Conservation (phyloP, 2,329 filamentous ascomycete species). For the Berkeleyomyces basicola region DNA sequence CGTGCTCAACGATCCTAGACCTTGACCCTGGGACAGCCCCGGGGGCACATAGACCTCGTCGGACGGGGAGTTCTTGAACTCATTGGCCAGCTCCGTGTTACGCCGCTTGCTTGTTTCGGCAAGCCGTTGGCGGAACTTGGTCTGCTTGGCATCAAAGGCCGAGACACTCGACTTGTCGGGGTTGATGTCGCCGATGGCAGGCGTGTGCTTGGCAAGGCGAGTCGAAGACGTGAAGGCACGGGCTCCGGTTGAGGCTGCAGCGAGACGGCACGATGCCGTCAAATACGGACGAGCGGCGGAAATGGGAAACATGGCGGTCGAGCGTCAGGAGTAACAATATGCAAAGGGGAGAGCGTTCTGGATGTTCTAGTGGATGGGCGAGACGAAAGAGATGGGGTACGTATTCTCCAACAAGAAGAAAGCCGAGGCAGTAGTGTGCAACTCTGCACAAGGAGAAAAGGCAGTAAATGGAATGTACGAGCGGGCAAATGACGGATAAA, state of each 20-base stretch:
- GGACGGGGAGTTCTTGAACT: constrained; percentile 4
- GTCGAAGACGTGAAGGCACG: constrained; percentile 16
- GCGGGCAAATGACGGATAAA: constrained; percentile 5
- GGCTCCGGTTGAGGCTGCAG: constrained; percentile 17
- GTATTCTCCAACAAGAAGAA: neutral
- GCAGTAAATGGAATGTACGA: neutral
- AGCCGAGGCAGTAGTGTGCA: neutral
- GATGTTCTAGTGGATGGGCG: too few relatives aligned
- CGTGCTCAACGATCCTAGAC: constrained; percentile 44
- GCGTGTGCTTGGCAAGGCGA: constrained; percentile 31
- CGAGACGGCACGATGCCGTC: constrained; percentile 23
- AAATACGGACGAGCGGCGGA: neutral
- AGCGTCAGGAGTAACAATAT: neutral
- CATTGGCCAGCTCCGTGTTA: constrained; percentile 5
- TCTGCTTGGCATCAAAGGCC: constrained; percentile 69
- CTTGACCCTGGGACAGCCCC: constrained; percentile 27
- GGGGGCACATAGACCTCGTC: constrained; percentile 5
- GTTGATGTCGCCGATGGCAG: constrained; percentile 75
- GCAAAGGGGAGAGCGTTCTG: neutral
- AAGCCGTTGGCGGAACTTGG: constrained; percentile 70
- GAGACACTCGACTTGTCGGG: constrained; percentile 45
- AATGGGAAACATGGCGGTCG: neutral
- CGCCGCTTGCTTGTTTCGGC: constrained; percentile 58
- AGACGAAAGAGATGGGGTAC: neutral
- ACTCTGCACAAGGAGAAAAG: neutral